Percentiles rank a stretch among this genome's conserved stretches.
Conservation (phyloP, 75 land plant genomes). For the Sequoiadendron giganteum region DNA sequence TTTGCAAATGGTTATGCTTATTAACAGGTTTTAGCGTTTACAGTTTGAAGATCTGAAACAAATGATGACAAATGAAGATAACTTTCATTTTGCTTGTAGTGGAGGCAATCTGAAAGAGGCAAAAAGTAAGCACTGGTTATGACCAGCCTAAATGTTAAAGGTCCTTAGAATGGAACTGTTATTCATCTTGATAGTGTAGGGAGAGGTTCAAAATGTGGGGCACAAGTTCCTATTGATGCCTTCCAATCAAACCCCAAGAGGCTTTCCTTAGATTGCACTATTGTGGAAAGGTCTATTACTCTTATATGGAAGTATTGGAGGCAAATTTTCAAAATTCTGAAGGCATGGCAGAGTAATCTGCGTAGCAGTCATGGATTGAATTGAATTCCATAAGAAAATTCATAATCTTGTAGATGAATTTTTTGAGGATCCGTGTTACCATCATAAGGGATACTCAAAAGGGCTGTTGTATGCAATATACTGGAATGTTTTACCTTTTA, state of each 20-base stretch:
- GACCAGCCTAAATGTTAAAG: conserved; percentile 50
- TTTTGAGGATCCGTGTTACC: not conserved
- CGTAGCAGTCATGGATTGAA: not conserved
- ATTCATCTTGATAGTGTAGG: conserved; percentile 93
- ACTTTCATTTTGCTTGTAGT: conserved; percentile 25
- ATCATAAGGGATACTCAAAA: not conserved
- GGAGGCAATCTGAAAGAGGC: conserved; percentile 17
- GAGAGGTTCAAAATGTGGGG: conserved; percentile 85
- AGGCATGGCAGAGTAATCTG: not conserved
- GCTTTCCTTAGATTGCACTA: conserved; percentile 18
- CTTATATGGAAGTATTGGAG: conserved; percentile 14
- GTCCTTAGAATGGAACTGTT: conserved; percentile 48
- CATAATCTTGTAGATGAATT: not conserved
- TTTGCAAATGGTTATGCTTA: not conserved
- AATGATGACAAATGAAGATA: conserved; percentile 38
- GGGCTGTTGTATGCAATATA: too few relatives aligned
- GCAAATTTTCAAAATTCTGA: not conserved
- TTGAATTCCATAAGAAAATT: not conserved
- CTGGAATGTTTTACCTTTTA: not conserved
- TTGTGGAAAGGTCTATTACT: conserved; percentile 22
- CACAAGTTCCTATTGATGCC: conserved; percentile 27
- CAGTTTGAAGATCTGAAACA: conserved; percentile 83
- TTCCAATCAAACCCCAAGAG: conserved; percentile 37
- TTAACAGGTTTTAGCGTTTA: not conserved
- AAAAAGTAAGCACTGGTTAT: conserved; percentile 16